Base-by-base conservation (phyloP, 805 yeast species). In the Torulaspora gathmanii region DNA sequence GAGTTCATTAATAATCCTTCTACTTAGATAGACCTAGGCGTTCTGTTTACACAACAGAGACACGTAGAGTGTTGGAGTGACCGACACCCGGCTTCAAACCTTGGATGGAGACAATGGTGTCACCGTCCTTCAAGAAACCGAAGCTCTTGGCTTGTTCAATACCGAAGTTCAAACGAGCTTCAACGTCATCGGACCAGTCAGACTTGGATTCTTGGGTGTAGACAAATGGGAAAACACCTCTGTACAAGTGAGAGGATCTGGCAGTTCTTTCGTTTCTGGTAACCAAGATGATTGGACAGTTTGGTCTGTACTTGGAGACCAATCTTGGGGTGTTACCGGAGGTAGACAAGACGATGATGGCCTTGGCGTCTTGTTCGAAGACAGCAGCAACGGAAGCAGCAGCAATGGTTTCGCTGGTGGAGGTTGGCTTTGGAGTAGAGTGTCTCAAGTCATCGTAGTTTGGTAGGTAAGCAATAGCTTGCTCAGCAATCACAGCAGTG, bases 61-160 rank as follows among this genome's bases (percentile, higher is more conserved):
- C 81, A 79, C 98, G 91, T 71, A 93, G 79, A 55, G 99, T 93
- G 86, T 93, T 93, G 67, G 99, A 87, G 83, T 93, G 96, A 68
- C 99, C 99, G 57, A 88, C 78, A 75, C 98, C 98, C 70, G 91
- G 86, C 67, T 95, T 86, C 91, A 95, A 93, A 70, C 99, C 99
- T 79, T 93, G 99, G 71, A 93, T 85, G 67, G 95, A 86, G 57
- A 93, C 87, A 61, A 88, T 84, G 51, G 85, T 74, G 70, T 89
- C 96, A 71, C 96, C 96, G 71, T 80, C 82, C 61, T 73, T 71
- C 68, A 93, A 75, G 72, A 93, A 80, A 61, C 95, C 95, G 63
- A 90, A 80, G 54, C 78, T 83, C 63, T 83, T 77, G 58, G 96
- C 96, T 76, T 86, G 89, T 57, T 80, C 75, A 68, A 91, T 83